Evolutionary conservation across 1,139 yeast species (phyloP), one percentile per base, ranked within the genome.

Genomic region (Arxiozyma heterogenica): DNA sequence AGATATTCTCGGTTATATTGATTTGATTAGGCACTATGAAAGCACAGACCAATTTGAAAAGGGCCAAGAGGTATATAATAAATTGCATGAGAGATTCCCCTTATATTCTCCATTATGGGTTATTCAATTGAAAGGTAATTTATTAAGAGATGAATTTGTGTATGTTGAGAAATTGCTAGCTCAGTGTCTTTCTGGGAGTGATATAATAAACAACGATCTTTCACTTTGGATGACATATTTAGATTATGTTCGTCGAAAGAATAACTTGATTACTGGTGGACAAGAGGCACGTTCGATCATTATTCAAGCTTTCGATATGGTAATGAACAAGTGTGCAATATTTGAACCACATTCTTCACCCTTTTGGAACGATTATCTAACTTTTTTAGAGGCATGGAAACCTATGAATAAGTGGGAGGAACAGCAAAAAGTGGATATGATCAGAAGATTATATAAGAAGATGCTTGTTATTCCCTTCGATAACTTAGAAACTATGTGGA

Each of bases 321-420:
- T 95, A 2, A 75, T 88, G 39, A 81, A 78, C 45, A 79, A 83
- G 58, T 68, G 71, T 58, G 90, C 91, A 41, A 94, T 95, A 1
- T 74, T 83, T 52, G 98, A 93, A 67, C 79, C 86, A 9, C 76
- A 78, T 47, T 80, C 93, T 49, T 86, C 86, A 39, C 75, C 75
- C 1, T 73, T 93, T 53, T 93, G 97, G 96, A 76, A 77, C 51
- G 95, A 88, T 63, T 93, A 88, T 66, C 70, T 93, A 41, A 84
- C 78, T n/a, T 91, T 90, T 63, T 75, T 91, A 58, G 84, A 83
- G 61, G 74, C 81, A 47, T 86, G 93, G 86, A 86, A 85, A 39
- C 88, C 95, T 0, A 73, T 82, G 18, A 84, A 88, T 45, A 80
- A 85, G 49, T 88, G 95, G 88, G 98, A 91, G 66, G 86, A 83